Base-by-base conservation (phyloP, 805 yeast genomes). In the Jamesozyma lodderae region DNA sequence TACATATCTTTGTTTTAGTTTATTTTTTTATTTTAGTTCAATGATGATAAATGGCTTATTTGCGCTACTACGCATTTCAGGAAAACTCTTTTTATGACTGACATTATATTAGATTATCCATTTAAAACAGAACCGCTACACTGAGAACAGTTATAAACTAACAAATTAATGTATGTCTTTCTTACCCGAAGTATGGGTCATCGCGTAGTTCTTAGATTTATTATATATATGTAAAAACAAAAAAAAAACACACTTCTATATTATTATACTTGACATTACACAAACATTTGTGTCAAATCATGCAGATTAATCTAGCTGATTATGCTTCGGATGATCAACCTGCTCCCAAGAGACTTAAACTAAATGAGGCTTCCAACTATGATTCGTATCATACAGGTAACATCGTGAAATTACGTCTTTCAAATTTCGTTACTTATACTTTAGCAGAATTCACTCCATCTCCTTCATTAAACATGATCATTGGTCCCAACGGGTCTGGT, bases 401-500 rank as follows among this genome's bases (percentile, higher is more conserved):
- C 4, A 64, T 74, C 29, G 52, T 78, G n/a, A 64, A 72, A 28
- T 73, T 80, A 20, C 70, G 67, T 40, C 68, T 81, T 21, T 59
- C 59, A 45, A 79, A 81, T 55, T 81, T 81, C 62, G 82, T 84
- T 54, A 81, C 88, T 0, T 82, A 81, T 55, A 52, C 75, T 1
- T 60, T 71, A 33, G 77, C 83, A 0, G 87, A 80, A 57, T 86
- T 85, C 59, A 68, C 69, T 28, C 70, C 90, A 40, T 81, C 90
- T 0, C 96, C 96, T 0, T 68, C 79, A 2, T 67, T 92, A 54
- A 92, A 92, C 55, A 76, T 92, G 79, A 82, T 92, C 41, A 81
- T 92, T 37, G 98, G 96, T 0, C 96, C 96, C 10, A 92, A 92
- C 57, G 99, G 99, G 25, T 75, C 95, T 0, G 98, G 98, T 6